Evolutionary conservation across 495 filamentous ascomycete genomes (phyloP).

Genomic region (Umbilicaria muhlenbergii): DNA sequence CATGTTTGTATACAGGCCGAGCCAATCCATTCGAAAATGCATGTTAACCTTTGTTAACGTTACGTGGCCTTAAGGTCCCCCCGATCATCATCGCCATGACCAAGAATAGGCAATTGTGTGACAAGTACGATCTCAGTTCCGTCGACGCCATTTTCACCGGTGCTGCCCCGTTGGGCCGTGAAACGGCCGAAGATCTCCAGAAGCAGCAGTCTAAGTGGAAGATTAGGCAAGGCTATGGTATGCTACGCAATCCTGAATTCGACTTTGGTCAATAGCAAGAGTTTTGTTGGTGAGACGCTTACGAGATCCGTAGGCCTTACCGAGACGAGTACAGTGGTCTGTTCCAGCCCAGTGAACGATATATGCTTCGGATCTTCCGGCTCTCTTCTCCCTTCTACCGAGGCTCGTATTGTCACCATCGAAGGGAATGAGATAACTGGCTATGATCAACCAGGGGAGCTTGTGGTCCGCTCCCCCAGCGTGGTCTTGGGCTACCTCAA

Average conservation of each 20-base stretch:
- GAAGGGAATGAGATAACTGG: slow-evolving; percentile 63
- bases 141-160: slow-evolving; percentile 57
- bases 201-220: slow-evolving; percentile 47
- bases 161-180: slow-evolving; percentile 67
- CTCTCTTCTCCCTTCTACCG: slow-evolving; percentile 47
- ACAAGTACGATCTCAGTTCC: slow-evolving; percentile 61
- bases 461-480: slow-evolving; percentile 59
- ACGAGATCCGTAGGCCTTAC: slow-evolving; percentile 45
- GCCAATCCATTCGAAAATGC: neutral
- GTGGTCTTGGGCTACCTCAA: slow-evolving; percentile 73
- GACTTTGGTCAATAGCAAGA: neutral
- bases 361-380: slow-evolving; percentile 61
- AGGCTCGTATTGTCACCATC: slow-evolving; percentile 52
- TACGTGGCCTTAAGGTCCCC: slow-evolving; percentile 39
- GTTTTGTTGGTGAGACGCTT: neutral
- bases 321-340: slow-evolving; percentile 64
- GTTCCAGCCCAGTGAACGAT: slow-evolving; percentile 47
- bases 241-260: neutral
- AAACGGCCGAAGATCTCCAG: slow-evolving; percentile 55
- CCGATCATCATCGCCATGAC: slow-evolving; percentile 75
- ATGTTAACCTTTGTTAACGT: neutral
- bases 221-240: slow-evolving; percentile 73
- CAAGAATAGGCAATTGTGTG: slow-evolving; percentile 43
- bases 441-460: slow-evolving; percentile 67
- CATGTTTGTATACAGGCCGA: neutral